Evolutionary conservation across 768 basidiomycete species (phyloP).

Genomic region (Mycena galericulata): DNA sequence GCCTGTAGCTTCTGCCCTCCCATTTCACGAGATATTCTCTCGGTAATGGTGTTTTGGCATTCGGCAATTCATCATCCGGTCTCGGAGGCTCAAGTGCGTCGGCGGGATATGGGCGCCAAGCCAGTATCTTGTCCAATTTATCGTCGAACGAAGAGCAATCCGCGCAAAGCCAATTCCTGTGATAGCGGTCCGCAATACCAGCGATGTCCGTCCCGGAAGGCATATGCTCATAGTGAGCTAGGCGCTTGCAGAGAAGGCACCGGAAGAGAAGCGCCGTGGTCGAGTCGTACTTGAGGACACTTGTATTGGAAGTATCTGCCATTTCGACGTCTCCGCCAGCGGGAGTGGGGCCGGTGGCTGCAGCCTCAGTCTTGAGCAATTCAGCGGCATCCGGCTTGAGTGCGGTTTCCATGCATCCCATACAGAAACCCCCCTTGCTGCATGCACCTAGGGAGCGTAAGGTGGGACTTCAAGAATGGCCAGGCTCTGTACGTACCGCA

Average conservation of each 20-base stretch:
- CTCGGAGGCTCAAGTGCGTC: constrained; percentile 66
- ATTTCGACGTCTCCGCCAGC: constrained; percentile 48
- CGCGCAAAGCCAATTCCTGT: constrained; percentile 72
- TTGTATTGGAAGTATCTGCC: constrained; percentile 42
- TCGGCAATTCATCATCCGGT: constrained; percentile 52
- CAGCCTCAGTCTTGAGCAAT: constrained; percentile 31
- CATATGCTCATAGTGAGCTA: constrained; percentile 85
- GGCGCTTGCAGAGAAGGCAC: constrained; percentile 85
- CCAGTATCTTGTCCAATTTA: constrained; percentile 85
- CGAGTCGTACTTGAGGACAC: constrained; percentile 34
- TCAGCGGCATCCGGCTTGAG: constrained; percentile 57
- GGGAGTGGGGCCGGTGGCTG: constrained; percentile 17
- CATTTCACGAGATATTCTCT: constrained; percentile 96
- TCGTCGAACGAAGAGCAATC: constrained; percentile 83
- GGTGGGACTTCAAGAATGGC: not conserved
- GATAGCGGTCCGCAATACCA: constrained; percentile 71
- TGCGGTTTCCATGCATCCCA: constrained; percentile 74
- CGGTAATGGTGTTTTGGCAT: constrained; percentile 75
- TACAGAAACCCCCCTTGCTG: constrained; percentile 81
- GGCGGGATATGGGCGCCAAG: constrained; percentile 88
- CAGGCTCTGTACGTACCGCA: constrained; percentile 59
- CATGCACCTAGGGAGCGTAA: constrained; percentile 58
- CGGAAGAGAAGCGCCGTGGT: constrained; percentile 75
- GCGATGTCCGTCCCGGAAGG: constrained; percentile 51
- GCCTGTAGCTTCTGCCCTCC: constrained; percentile 81